A percentile compares a stretch with the other conserved stretches of the same genome.
These are phyloP conservation scores for Septoria linicola DNA, from an alignment of 2,329 filamentous ascomycete genomes.

Conservation along the genomic window DNA sequence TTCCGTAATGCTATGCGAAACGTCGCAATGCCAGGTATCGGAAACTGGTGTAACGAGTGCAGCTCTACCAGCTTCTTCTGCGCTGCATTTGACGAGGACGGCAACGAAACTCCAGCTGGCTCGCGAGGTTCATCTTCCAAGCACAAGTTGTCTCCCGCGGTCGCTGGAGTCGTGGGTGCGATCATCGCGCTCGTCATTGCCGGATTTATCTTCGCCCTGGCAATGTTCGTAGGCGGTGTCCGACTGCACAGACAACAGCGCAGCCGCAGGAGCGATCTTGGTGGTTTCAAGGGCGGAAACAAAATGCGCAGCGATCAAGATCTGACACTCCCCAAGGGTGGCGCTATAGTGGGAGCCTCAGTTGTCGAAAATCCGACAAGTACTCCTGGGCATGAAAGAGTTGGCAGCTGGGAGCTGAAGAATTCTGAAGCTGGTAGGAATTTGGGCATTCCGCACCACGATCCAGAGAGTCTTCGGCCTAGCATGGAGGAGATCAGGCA, in stretches of 20 bases:
- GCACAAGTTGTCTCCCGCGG: slow-evolving; percentile 16
- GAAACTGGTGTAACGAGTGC: slow-evolving; percentile 56
- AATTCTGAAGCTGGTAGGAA: slow-evolving; percentile 36
- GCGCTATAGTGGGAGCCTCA: slow-evolving; percentile 37
- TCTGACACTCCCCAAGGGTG: slow-evolving; percentile 48
- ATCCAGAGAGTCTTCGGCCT: slow-evolving; percentile 35
- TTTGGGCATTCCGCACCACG: slow-evolving; percentile 5
- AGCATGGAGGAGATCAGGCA: slow-evolving; percentile 44
- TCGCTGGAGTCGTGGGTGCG: slow-evolving; percentile 58
- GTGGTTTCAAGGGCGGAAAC: slow-evolving; percentile 56
- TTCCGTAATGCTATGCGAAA: slow-evolving; percentile 49
- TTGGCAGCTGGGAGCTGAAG: slow-evolving; percentile 59
- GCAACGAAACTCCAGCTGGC: background rate
- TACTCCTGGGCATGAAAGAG: slow-evolving; percentile 49
- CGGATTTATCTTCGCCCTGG: slow-evolving; percentile 43
- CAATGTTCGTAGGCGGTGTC: slow-evolving; percentile 49
- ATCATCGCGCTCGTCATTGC: slow-evolving; percentile 51
- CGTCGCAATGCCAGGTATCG: slow-evolving; percentile 45
- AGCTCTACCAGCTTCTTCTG: slow-evolving; percentile 44
- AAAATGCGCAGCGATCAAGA: slow-evolving; percentile 58
- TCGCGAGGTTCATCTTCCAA: background rate
- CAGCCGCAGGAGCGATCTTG: slow-evolving; percentile 37
- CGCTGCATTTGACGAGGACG: slow-evolving; percentile 46
- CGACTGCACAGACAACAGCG: slow-evolving; percentile 43
- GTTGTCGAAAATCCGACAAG: slow-evolving; percentile 36